phyloP scores from a whole-genome alignment of 257 asterid genomes.

The Eustoma russellianum region DNA sequence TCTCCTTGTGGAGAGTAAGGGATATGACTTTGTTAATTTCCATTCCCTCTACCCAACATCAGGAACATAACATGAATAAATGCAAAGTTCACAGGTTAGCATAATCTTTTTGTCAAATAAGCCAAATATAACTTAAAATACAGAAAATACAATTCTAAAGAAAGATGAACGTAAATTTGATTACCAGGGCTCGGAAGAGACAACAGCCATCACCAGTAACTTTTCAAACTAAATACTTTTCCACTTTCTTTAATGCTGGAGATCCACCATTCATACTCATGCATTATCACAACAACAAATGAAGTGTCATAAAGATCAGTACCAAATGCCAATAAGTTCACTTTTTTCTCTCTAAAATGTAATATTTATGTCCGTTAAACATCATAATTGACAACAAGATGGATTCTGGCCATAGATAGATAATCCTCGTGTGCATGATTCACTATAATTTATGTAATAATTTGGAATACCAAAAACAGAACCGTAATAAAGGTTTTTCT shows the following conservation, averaged over 20 bases:
- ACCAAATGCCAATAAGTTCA: too few species aligned
- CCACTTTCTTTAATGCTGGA: constrained; percentile 63
- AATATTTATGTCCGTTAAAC: too few species aligned
- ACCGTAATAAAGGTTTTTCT: too few species aligned
- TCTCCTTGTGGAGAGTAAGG: constrained; percentile 62
- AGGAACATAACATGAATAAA: constrained; percentile 6
- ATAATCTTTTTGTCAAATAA: too few species aligned
- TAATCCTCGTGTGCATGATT: too few species aligned
- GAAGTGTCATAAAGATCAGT: too few species aligned
- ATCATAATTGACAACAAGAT: too few species aligned
- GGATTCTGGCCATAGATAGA: too few species aligned
- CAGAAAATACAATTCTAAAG: background rate
- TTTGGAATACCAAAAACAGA: too few species aligned
- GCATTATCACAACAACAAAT: background rate
- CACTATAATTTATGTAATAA: too few species aligned
- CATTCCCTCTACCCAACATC: constrained; percentile 89
- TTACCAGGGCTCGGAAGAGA: constrained; percentile 93
- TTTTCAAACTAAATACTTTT: constrained; percentile 58
- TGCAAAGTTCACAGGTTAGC: background rate
- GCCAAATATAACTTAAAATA: background rate
- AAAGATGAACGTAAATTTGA: constrained; percentile 3
- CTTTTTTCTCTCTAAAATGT: too few species aligned
- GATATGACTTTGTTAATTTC: constrained; percentile 67
- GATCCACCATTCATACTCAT: constrained; percentile 41
- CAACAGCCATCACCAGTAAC: constrained; percentile 98